Evolutionary conservation across 2,329 filamentous ascomycete genomes (phyloP).

Genomic region (Emmonsia crescens): DNA sequence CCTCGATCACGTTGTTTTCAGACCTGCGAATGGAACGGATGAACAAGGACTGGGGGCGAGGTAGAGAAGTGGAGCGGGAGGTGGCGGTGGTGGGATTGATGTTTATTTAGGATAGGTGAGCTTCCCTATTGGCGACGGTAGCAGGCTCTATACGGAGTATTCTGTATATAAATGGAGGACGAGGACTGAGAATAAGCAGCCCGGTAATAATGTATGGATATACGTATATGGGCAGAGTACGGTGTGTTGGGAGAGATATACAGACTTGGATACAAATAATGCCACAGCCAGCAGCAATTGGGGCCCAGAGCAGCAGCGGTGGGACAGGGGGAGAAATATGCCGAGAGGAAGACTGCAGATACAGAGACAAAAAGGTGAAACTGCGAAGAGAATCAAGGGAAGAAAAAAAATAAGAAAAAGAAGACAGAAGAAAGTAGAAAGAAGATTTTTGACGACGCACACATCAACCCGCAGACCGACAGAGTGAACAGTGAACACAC

Average conservation of each 20-base stretch:
- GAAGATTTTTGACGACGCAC: too few relatives aligned
- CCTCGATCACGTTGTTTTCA: slow-evolving; percentile 3
- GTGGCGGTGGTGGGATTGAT: background rate
- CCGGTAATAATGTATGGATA: background rate
- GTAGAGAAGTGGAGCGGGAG: slow-evolving; percentile 5
- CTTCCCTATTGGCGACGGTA: background rate
- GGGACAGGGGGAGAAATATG: background rate
- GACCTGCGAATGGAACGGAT: background rate
- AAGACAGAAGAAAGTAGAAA: background rate
- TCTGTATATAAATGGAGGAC: background rate
- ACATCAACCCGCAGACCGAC: too few relatives aligned
- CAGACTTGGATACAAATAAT: background rate
- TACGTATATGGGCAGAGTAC: too few relatives aligned
- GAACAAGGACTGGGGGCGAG: background rate
- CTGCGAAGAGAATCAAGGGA: too few relatives aligned
- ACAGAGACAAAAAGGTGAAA: background rate
- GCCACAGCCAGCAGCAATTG: background rate
- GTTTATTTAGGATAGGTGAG: background rate
- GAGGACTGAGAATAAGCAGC: background rate
- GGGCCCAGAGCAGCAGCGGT: background rate
- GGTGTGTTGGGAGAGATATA: background rate
- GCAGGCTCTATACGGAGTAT: background rate
- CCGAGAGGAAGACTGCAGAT: background rate
- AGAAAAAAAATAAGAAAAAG: background rate
- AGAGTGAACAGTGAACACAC: too few relatives aligned